Evolutionary conservation across 768 basidiomycete genomes (phyloP), one percentile per base, ranked within the genome.

Genomic region (Harrya chromipes): DNA sequence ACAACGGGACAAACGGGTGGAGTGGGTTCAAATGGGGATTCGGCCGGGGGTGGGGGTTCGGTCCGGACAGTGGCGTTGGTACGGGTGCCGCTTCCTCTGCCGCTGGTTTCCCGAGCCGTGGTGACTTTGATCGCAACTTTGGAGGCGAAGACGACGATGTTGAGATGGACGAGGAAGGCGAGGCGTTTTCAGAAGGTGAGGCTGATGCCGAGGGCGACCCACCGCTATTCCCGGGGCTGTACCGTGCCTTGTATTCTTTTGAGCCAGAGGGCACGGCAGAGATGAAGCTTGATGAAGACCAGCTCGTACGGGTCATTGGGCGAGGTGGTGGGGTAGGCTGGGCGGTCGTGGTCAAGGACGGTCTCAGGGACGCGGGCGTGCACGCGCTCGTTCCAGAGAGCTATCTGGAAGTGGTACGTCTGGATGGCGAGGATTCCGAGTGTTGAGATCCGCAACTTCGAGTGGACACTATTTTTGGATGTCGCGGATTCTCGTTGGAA

Each of bases 331-430:
- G 87, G 0, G 83, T 85, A 3, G 88, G 88, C 0, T 90, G 88
- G 89, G 88, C 85, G 0, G 82, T 90, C 9, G 88, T 82, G 2
- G 74, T 81, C 51, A 76, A 71, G 46, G 68, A 65, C 34, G 56
- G 65, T 16, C 56, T 59, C 40, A 70, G 66, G 31, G 74, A 68
- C 40, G 66, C 60, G n/a, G 66, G 66, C 13, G 60, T 67, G 6
- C 85, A 88, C 67, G 87, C 85, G 7, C 76, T 90, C 27, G 88
- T 90, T 7, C 88, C 88, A 0, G 88, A 89, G 68, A 82, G 85
- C 51, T 90, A 90, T 70, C 60, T 90, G 56, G 85, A 86, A 62
- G 65, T 73, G 14, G 72, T 83, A 16, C 73, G 71, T 59, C 58
- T 79, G 20, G 62, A 66, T 20, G 56, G 56, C 3, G 60, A 57